Base-by-base conservation (phyloP, 2,329 filamentous ascomycete species). In the Beauveria sp. region DNA sequence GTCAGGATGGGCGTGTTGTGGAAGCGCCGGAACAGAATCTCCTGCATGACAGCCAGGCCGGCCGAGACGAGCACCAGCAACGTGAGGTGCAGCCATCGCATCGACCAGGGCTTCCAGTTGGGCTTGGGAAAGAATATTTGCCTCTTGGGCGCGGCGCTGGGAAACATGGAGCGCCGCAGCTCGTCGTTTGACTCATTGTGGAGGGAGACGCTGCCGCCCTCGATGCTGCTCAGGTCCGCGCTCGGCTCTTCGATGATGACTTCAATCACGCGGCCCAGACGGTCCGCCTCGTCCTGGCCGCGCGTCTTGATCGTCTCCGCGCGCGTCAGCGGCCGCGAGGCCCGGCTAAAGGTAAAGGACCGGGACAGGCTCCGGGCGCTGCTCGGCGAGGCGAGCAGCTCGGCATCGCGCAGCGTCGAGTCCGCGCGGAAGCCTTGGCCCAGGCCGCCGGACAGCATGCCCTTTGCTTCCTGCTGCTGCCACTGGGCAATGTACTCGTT, bases 51-150 rank as follows among this genome's bases (percentile, higher is more conserved):
- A 8, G 78, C 83, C 28, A 88, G 73, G 0, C 69, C 72, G 6
- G 83, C 62, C 0, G 86, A 86, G 10, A 87, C 63, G 1, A 82
- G 12, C 26, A 87, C 77, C 20, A 88, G 74, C 42, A 76, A 69
- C 1, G 74, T 67, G 3, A 88, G 75, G 66, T 86, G 88, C 0
- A 83, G 83, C 78, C 81, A 83, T 34, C 82, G 77, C 84, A 88
- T 88, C 0, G 81, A 80, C 63, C 86, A 81, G 0, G 86, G 86
- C 68, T 85, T 86, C 86, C 86, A 88, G 70, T 88, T 82, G 2
- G 84, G 82, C 62, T 84, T 81, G 0, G 85, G 84, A 64, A 84
- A 86, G 65, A 85, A 86, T 0, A 85, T 72, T 60, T 83, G 75
- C n/a, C 57, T 26, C 24, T 10, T 45, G 3, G 30, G 47, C 38